A percentile compares a stretch with the other conserved stretches of the same genome.
phyloP scores from a whole-genome alignment of 495 filamentous ascomycete species.

The Neurospora discreta region DNA sequence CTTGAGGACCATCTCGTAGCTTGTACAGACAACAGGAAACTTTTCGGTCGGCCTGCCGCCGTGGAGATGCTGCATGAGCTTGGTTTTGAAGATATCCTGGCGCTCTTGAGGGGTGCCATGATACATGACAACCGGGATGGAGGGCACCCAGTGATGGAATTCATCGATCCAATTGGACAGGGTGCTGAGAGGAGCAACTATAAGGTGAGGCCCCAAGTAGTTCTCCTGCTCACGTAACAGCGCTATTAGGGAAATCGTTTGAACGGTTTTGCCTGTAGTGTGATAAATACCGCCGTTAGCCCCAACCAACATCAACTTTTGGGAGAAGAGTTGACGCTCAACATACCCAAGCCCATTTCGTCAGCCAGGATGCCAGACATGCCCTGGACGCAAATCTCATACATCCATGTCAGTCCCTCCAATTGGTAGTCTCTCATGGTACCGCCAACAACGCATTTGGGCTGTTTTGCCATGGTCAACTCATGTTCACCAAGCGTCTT shows the following conservation, averaged over 20 bases:
- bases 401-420: constrained; percentile 91
- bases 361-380: constrained; percentile 92
- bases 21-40: constrained; percentile 88
- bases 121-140: constrained; percentile 78
- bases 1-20: constrained; percentile 89
- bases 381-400: constrained; percentile 68
- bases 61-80: constrained; percentile 47
- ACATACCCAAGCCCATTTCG: constrained; percentile 82
- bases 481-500: constrained; percentile 62
- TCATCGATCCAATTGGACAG: constrained; percentile 96
- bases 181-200: constrained; percentile 83
- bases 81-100: constrained; percentile 52
- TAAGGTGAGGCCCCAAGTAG: constrained; percentile 74
- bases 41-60: constrained; percentile 38
- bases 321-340: not conserved
- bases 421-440: constrained; percentile 91
- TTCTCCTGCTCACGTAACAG: constrained; percentile 76
- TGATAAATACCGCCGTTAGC: not conserved
- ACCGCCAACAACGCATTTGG: constrained; percentile 72
- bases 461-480: constrained; percentile 71
- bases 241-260: constrained; percentile 85
- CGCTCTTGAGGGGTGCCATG: constrained; percentile 72
- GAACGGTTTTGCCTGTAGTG: constrained; percentile 63
- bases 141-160: constrained; percentile 79
- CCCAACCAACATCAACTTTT: not conserved